phyloP scores from a whole-genome alignment of 352 stramenopile genomes.

The Saprolegnia parasitica region DNA sequence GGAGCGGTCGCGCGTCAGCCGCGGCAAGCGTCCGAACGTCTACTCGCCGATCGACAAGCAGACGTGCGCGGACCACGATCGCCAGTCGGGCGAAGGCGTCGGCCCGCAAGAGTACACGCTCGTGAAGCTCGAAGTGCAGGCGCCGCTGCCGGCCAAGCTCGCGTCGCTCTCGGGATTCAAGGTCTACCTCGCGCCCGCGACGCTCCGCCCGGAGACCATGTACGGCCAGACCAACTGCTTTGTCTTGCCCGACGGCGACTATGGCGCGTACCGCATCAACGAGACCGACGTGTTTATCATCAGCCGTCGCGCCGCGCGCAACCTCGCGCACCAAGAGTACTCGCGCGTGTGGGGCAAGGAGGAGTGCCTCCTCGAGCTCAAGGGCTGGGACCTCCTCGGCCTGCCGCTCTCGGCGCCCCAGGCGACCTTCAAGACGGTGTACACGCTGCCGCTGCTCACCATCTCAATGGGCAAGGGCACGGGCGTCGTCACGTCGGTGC shows the following conservation, averaged over 20 bases:
- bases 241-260: constrained; percentile 97
- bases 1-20: constrained; percentile 78
- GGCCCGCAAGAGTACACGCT: constrained; percentile 99
- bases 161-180: constrained; percentile 76
- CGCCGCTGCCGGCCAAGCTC: constrained; percentile 76
- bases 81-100: constrained; percentile 97
- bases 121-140: constrained; percentile 94
- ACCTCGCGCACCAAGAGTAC: constrained; percentile 94
- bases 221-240: constrained; percentile 99
- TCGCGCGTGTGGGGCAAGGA: constrained; percentile 85
- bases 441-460: constrained; percentile 98
- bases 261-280: constrained; percentile 96
- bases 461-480: constrained; percentile 99
- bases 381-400: constrained; percentile 95
- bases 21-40: constrained; percentile 98
- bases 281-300: constrained; percentile 96
- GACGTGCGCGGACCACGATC: constrained; percentile 99
- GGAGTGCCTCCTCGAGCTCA: constrained; percentile 87
- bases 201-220: constrained; percentile 99
- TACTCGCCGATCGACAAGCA: constrained; percentile 98
- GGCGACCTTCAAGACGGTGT: constrained; percentile 97
- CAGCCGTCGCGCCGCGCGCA: constrained; percentile 88
- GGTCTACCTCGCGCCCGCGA: constrained; percentile 97
- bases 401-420: constrained; percentile 94
- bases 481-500: constrained; percentile 98